Conservation (phyloP, 116 monocot genomes). For the Dioscorea cayenensis region DNA sequence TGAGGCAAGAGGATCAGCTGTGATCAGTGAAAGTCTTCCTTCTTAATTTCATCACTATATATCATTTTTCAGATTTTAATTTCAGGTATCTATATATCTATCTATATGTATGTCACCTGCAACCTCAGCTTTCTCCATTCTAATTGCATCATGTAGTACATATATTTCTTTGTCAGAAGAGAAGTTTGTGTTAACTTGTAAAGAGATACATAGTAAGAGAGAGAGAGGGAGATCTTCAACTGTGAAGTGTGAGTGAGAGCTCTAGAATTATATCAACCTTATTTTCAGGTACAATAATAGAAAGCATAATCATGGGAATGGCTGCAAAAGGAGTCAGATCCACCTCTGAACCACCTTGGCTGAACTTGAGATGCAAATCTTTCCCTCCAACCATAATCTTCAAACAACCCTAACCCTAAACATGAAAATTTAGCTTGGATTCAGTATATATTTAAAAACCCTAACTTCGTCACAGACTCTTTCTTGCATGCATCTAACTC, state of each 20-base stretch:
- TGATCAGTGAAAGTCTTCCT: not conserved
- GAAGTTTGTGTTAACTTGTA: not conserved
- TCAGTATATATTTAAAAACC: not conserved
- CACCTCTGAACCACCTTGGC: not conserved
- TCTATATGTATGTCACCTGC: no score
- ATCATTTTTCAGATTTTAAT: not conserved
- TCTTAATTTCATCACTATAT: not conserved
- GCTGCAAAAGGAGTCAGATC: conserved; percentile 2
- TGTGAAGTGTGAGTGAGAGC: not conserved
- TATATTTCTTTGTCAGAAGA: not conserved
- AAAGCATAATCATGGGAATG: conserved; percentile 4
- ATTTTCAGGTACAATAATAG: conserved; percentile 3
- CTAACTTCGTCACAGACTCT: not conserved
- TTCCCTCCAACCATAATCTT: not conserved
- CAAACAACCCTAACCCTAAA: conserved; percentile 6
- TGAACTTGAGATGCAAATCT: not conserved
- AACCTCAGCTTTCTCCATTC: not conserved
- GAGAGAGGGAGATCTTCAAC: not conserved
- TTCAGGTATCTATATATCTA: not conserved
- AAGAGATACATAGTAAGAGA: not conserved
- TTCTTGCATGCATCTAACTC: not conserved
- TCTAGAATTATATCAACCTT: not conserved
- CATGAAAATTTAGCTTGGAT: not conserved
- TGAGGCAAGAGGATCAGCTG: not conserved
- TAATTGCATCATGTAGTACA: not conserved